Evolutionary conservation across 1,139 yeast species (phyloP).

Genomic region (Casaregolazyma lundiana): DNA sequence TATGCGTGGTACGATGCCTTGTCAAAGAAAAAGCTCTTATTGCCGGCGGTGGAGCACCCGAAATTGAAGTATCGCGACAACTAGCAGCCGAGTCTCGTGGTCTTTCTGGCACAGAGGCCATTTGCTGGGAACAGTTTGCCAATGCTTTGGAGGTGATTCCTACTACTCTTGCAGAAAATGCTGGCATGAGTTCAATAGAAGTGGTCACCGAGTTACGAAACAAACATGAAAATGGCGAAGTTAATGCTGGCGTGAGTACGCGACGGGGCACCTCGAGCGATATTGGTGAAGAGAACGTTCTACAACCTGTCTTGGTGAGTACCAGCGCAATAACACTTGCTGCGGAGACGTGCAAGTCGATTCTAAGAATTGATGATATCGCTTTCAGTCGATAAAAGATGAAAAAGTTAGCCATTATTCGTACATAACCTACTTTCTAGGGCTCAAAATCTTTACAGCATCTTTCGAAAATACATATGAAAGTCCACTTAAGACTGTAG

Average conservation of each 20-base stretch:
- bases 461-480: conserved; percentile 65
- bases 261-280: conserved; percentile 92
- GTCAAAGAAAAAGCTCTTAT: conserved; percentile 91
- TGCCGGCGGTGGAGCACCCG: conserved; percentile 99
- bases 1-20: conserved; percentile 92
- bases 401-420: neutral
- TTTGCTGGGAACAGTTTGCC: conserved; percentile 94
- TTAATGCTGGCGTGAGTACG: conserved; percentile 92
- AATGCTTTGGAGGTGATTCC: conserved; percentile 95
- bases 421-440: conserved; percentile 3
- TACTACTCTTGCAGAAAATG: conserved; percentile 95
- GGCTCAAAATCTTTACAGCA: conserved; percentile 51
- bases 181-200: conserved; percentile 91
- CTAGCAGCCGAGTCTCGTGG: conserved; percentile 72
- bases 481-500: conserved; percentile 75
- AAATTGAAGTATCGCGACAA: conserved; percentile 84
- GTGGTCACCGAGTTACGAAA: conserved; percentile 93
- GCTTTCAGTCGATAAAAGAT: conserved; percentile 60
- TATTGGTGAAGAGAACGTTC: conserved; percentile 87
- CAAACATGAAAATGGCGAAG: conserved; percentile 87
- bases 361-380: conserved; percentile 93
- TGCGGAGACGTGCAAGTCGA: conserved; percentile 92
- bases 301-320: conserved; percentile 93
- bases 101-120: conserved; percentile 85
- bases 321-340: conserved; percentile 93